Evolutionary conservation across 2,329 filamentous ascomycete species (phyloP).

Genomic region (Eurotiales sp.): DNA sequence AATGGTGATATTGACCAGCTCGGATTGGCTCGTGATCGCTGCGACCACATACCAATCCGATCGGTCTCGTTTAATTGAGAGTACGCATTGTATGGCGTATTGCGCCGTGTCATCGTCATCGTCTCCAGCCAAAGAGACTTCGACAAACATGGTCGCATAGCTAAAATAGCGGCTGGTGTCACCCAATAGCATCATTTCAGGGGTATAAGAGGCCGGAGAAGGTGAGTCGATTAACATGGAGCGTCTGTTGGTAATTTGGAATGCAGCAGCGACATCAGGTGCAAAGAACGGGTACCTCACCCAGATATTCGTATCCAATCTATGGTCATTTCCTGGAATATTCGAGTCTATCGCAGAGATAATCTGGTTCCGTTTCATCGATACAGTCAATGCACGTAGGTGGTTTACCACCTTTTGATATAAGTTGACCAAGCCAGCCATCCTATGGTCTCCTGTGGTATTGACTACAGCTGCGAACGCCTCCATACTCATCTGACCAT

Average conservation of each 20-base stretch:
- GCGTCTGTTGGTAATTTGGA: slow-evolving; percentile 56
- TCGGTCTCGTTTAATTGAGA: slow-evolving; percentile 70
- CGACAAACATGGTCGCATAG: slow-evolving; percentile 73
- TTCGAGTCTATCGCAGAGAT: slow-evolving; percentile 62
- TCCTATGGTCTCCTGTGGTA: slow-evolving; percentile 42
- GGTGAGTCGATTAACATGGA: slow-evolving; percentile 45
- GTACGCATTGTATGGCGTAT: slow-evolving; percentile 66
- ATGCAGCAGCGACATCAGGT: slow-evolving; percentile 65
- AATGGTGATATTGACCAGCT: slow-evolving; percentile 70
- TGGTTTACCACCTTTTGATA: slow-evolving; percentile 59
- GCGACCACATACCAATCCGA: slow-evolving; percentile 68
- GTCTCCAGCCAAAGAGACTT: slow-evolving; percentile 67
- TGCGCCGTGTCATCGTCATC: slow-evolving; percentile 65
- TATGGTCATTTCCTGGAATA: slow-evolving; percentile 66
- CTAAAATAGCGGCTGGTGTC: slow-evolving; percentile 71
- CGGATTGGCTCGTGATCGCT: slow-evolving; percentile 74
- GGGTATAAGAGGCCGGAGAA: slow-evolving; percentile 48
- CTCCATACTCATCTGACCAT: slow-evolving; percentile 38
- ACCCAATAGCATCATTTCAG: slow-evolving; percentile 70
- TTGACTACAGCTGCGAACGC: slow-evolving; percentile 38
- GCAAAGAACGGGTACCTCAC: slow-evolving; percentile 70
- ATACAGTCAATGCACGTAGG: slow-evolving; percentile 70
- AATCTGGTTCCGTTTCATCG: slow-evolving; percentile 79
- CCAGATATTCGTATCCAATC: slow-evolving; percentile 79
- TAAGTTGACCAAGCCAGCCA: slow-evolving; percentile 46